Evolutionary conservation across 2,329 filamentous ascomycete genomes (phyloP), one percentile per base, ranked within the genome.

Genomic region (Neonectria ditissima): DNA sequence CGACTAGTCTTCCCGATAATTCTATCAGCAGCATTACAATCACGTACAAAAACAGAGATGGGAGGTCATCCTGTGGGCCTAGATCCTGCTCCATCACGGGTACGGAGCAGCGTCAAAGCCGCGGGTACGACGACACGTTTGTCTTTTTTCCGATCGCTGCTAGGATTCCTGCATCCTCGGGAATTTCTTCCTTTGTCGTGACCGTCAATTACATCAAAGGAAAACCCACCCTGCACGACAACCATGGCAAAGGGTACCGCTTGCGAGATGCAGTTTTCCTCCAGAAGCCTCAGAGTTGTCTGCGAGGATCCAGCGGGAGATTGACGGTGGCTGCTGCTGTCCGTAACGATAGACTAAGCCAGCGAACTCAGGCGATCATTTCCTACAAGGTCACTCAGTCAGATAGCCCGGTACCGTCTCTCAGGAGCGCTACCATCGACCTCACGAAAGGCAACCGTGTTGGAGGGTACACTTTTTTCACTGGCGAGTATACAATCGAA

Each of bases 121-220:
- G 78, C 44, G 88, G 88, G 2, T 87, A 90, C 56, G 88, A 90
- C 71, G 87, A 90, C 63, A 84, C 78, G 9, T 90, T 90, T 72
- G 79, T 80, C 56, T 87, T 87, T 75, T 85, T 80, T 67, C 83
- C 81, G n/a, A 76, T 85, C 39, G 69, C 76, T n/a, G 69, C 74
- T 28, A 77, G 85, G 59, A 84, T 94, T 69, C 75, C 86, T 65
- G 80, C 87, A 68, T 77, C 86, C 62, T 80, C 85, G 60, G 82
- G 91, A 66, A 86, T 92, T 77, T 84, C 90, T 43, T 83, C 89
- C 67, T 86, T 91, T 79, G 81, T 81, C 65, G 73, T 89, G 71
- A 76, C 84, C 2, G 71, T 89, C 55, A 84, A 82, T 59, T 77
- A 81, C 56, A 79, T 77, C 3, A 80, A 82, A 63, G 86, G 86